Evolutionary conservation across 768 basidiomycete genomes (phyloP), one percentile per base, ranked within the genome.

Genomic region (Pleurotus tuber-regium): DNA sequence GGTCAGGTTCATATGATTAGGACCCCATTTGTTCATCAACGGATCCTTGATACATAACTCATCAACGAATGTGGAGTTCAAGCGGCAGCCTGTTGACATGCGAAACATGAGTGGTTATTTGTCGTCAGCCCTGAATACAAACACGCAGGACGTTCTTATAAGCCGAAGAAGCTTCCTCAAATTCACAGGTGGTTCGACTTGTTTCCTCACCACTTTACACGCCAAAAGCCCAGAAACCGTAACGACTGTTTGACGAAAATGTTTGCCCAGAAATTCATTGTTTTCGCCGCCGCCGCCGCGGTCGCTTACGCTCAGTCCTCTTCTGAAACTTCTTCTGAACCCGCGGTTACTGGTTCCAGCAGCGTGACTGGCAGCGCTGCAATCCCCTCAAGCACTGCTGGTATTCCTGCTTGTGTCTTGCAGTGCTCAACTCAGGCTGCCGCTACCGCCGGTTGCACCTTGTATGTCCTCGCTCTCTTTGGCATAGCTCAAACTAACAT

Each of bases 371-470:
- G 8, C 16, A 26, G 24, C 1, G 46, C 31, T 35, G 31, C 46
- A 31, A 14, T 14, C 19, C 46, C 46, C 8, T 31, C 46, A 11
- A 31, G 29, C 16, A 47, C 46, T 10, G 46, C 19, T 21, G 46
- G 46, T 21, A 47, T 47, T 30, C 46, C 46, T 4, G 1, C 4
- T 9, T 47, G 46, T 21, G 46, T 47, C 8, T 29, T 47, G 6
- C 29, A 31, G 14, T 47, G 46, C 30, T 33, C 46, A 19, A 19
- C 23, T 18, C 46, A 47, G 18, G 46, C 46, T 47, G 30, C 18
- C 4, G 18, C 29, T 4, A 11, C 19, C 30, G 46, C 46, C 24
- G 46, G 46, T 4, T 47, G 46, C 23, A 35, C 46, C 14, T 47
- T 47, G 46, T 47, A 21, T 30, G 46, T 21, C 9, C 8, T 10